Evolutionary conservation across 495 filamentous ascomycete species (phyloP), one percentile per base, ranked within the genome.

Genomic region (Penicillium nucicola): DNA sequence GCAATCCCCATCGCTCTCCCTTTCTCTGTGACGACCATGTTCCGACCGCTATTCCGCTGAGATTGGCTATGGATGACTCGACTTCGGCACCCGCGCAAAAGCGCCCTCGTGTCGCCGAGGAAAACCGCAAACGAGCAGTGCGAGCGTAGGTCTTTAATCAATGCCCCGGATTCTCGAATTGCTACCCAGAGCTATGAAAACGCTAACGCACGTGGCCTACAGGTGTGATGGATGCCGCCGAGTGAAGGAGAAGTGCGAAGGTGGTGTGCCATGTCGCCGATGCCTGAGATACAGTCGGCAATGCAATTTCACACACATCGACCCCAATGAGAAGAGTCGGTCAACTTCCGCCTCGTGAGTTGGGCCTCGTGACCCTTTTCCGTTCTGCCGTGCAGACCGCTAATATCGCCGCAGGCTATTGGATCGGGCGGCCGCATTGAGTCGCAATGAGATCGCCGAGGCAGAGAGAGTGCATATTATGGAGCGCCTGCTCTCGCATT

Each of bases 231-330:
- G 71, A 32, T 77, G 73, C 55, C 71, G 73, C 52, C 67, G 73
- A 45, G 73, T 77, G 34, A 77, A 77, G 52, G 73, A 77, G 55
- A 77, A 76, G 67, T 78, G 75, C 56, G 74, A 76, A 61, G 75
- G 75, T 36, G 72, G 74, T 36, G 69, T 76, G n/a, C 75, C 75
- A 1, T 78, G 75, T 62, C 71, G 72, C 31, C 64, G 75, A 32
- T 78, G 75, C 55, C 54, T 70, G 47, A 71, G 71, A 35, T 77
- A 76, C 58, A 70, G 71, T 37, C 66, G 75, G 19, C 72, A 71
- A 53, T 78, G 75, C 57, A 66, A 72, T 53, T 78, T 78, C 45
- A 75, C 68, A 1, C 70, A 75, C 45, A 65, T 71, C 30, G 71
- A 72, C 25, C 70, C 66, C 38, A 57, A 55, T 41, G 71, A 71